Conservation (phyloP, 306 rosid genomes). For the Cucurbita ficifolia region DNA sequence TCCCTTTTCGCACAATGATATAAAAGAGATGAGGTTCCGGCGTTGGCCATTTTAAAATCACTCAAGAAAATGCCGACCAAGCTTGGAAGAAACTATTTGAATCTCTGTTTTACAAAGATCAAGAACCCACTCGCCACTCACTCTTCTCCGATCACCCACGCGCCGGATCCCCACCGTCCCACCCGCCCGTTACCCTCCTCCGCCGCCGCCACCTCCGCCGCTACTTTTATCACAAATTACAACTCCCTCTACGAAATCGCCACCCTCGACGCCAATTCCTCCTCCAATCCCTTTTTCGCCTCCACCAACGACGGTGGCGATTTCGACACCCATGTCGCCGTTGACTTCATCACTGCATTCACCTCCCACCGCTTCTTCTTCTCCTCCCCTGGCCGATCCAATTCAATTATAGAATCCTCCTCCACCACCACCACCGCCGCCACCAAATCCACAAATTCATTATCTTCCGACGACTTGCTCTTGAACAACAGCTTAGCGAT, state of each 20-base stretch:
- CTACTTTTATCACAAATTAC: conserved; percentile 47
- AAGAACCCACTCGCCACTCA: conserved; percentile 15
- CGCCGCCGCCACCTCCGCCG: neutral
- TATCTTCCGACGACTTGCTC: neutral
- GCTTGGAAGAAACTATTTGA: conserved; percentile 29
- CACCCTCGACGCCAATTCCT: conserved; percentile 10
- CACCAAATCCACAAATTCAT: neutral
- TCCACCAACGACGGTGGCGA: conserved; percentile 1
- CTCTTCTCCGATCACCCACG: conserved; percentile 14
- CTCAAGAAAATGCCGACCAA: conserved; percentile 28
- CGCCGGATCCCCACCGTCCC: conserved; percentile 13
- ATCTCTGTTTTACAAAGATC: conserved; percentile 55
- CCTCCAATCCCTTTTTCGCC: conserved; percentile 24
- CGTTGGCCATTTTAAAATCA: neutral
- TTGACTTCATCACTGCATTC: conserved; percentile 50
- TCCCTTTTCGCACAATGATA: neutral
- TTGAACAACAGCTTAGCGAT: conserved; percentile 55
- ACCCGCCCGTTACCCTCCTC: conserved; percentile 12
- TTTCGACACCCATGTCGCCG: conserved; percentile 3
- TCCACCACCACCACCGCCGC: neutral
- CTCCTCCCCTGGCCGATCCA: conserved; percentile 78
- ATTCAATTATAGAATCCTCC: conserved; percentile 43
- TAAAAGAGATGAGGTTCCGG: neutral
- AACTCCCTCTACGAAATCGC: conserved; percentile 65
- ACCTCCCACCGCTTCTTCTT: conserved; percentile 89